These are phyloP conservation scores for Fusarium fujikuroi DNA, from an alignment of 2,329 filamentous ascomycete genomes.

Conservation along the genomic window DNA sequence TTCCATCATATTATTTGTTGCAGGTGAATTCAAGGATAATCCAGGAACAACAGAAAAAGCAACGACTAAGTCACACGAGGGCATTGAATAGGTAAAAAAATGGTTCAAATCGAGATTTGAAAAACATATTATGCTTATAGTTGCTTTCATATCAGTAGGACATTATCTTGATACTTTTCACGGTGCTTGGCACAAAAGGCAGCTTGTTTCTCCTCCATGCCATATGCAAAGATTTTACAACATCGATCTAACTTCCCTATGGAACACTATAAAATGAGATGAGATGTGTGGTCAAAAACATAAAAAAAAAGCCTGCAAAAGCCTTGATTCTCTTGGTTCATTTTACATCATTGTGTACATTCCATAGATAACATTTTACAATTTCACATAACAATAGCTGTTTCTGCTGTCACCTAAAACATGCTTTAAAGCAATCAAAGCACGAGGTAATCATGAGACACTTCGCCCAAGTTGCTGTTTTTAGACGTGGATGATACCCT, in stretches of 20 bases:
- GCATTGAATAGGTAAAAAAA: not conserved
- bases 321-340: not conserved
- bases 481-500: constrained; percentile 16
- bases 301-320: not conserved
- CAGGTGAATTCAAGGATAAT: not conserved
- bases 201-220: not conserved
- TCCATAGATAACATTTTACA: not conserved
- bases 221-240: not conserved
- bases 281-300: not conserved
- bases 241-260: too few species aligned
- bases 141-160: not conserved
- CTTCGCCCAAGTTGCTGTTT: constrained; percentile 19
- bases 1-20: not conserved
- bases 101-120: not conserved
- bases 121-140: not conserved
- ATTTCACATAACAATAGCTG: not conserved
- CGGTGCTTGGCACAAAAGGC: not conserved
- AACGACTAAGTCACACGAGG: not conserved
- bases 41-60: not conserved
- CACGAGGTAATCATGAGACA: not conserved
- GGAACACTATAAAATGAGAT: not conserved
- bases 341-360: not conserved
- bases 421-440: not conserved
- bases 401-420: not conserved
- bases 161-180: not conserved